Evolutionary conservation across 1,284 basidiomycete genomes (phyloP).

Genomic region (Pascua sp.): DNA sequence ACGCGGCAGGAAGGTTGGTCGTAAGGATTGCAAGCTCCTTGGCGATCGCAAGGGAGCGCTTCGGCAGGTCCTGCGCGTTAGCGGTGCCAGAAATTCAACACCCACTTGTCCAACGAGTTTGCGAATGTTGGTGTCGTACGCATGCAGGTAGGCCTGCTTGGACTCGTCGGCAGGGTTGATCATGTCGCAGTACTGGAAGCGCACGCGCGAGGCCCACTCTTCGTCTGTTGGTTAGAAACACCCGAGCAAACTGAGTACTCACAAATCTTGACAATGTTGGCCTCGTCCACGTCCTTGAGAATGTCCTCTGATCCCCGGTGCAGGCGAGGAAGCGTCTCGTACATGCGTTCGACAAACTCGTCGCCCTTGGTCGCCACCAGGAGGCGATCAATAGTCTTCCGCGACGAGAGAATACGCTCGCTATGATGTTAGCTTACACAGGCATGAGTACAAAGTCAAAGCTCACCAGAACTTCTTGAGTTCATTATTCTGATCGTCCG

Average conservation of each 20-base stretch:
- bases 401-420: conserved; percentile 71
- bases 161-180: conserved; percentile 2
- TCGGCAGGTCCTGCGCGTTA: conserved; percentile 62
- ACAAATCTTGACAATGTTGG: conserved; percentile 62
- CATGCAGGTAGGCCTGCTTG: conserved; percentile 20
- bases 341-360: conserved; percentile 71
- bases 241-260: conserved; percentile 5
- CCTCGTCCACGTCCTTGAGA: conserved; percentile 54
- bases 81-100: conserved; percentile 38
- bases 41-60: conserved; percentile 81
- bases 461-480: conserved; percentile 49
- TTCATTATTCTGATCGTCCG: conserved; percentile 30
- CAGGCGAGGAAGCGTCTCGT: conserved; percentile 68
- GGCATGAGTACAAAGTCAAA: neutral
- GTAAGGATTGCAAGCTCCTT: conserved; percentile 87
- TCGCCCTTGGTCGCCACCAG: conserved; percentile 79
- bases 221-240: conserved; percentile 52
- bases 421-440: conserved; percentile 65
- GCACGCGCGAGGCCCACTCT: conserved; percentile 70
- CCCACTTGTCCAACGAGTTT: conserved; percentile 28
- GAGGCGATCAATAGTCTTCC: conserved; percentile 75
- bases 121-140: conserved; percentile 18
- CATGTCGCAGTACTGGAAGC: conserved; percentile 81
- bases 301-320: conserved; percentile 22
- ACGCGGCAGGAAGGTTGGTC: conserved; percentile 80